Evolutionary conservation across 768 basidiomycete genomes (phyloP).

Genomic region (Sistotremastrum niveocremeum): DNA sequence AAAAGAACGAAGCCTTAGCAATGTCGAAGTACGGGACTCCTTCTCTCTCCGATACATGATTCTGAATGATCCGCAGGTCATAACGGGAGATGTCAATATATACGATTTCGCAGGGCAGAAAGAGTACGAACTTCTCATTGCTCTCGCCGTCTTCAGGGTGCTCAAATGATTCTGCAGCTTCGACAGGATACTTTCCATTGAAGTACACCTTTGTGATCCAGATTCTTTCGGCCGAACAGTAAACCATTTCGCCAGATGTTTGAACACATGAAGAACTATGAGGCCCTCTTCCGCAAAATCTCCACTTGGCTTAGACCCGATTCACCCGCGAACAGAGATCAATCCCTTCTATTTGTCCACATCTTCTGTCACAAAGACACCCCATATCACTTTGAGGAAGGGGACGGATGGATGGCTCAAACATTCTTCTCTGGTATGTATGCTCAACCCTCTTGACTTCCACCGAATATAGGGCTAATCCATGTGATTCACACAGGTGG

Average conservation of each 20-base stretch:
- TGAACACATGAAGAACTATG: slow-evolving; percentile 69
- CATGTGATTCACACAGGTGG: slow-evolving; percentile 28
- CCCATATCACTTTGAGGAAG: slow-evolving; percentile 57
- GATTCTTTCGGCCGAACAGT: neutral
- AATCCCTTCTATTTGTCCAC: slow-evolving; percentile 49
- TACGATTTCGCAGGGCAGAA: slow-evolving; percentile 39
- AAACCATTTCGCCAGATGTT: slow-evolving; percentile 37
- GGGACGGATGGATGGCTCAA: slow-evolving; percentile 64
- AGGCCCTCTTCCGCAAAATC: slow-evolving; percentile 43
- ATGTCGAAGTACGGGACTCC: slow-evolving; percentile 30
- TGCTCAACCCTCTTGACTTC: neutral
- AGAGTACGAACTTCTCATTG: slow-evolving; percentile 19
- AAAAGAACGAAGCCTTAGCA: slow-evolving; percentile 33
- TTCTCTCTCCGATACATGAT: neutral
- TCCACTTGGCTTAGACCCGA: slow-evolving; percentile 49
- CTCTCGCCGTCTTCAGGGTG: neutral
- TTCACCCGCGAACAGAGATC: slow-evolving; percentile 10
- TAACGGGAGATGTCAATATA: slow-evolving; percentile 55
- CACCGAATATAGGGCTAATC: neutral
- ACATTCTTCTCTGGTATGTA: slow-evolving; percentile 49
- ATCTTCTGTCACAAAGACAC: slow-evolving; percentile 52
- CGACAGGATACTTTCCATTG: slow-evolving; percentile 57
- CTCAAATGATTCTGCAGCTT: slow-evolving; percentile 27
- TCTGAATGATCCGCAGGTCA: slow-evolving; percentile 25
- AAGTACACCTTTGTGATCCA: slow-evolving; percentile 22